Base-by-base conservation (phyloP, 139 green algal species). In the Micractinium sp. region DNA sequence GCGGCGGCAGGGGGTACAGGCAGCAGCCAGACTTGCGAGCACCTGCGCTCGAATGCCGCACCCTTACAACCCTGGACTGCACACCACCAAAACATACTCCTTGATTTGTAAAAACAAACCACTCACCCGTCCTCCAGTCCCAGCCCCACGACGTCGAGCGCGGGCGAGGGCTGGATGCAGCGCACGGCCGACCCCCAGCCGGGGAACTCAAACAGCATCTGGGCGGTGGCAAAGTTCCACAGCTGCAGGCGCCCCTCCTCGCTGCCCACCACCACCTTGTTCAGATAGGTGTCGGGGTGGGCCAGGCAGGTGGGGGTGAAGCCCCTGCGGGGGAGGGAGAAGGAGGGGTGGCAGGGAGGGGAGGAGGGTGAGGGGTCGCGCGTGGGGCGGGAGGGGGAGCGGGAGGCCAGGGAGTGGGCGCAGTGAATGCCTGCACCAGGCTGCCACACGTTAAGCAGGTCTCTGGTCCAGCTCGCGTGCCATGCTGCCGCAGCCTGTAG, bases 271-370 rank as follows among this genome's bases (percentile, higher is more conserved):
- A 98, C 89, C 41, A 99, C 89, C 94, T 99, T 99, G 94, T 99
- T 99, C 3, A 99, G 90, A 93, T 99, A 99, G 29, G 98, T 99
- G 93, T 98, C 95, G 0, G 97, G 98, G 93, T 99, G 98, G 13
- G 90, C 92, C 93, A 99, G 93, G 90, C 95, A 98, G 33, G 93
- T 98, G 25, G 98, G 95, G 29, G 27, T 76, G 91, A 98, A 98
- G 73, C 88, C 84, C 36, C 66, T 63, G 69, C 78, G 19, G 66
- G 18, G 33, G 75, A 33, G 33, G 35, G 9, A n/a, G 35, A 31
- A 41, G 41, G 85, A 60, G 60, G 31, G 81, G 41, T 4, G 38
- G 38, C 4, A 31, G 20, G 0, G 41, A n/a, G 29, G 73, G 13
- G 27, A 25, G 16, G 23, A 39, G 41, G 66, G 66, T 18, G 47